A percentile compares a stretch with the other conserved stretches of the same genome.
phyloP scores from a whole-genome alignment of 176 grass and related monocot species.

The Olyra latifolia region DNA sequence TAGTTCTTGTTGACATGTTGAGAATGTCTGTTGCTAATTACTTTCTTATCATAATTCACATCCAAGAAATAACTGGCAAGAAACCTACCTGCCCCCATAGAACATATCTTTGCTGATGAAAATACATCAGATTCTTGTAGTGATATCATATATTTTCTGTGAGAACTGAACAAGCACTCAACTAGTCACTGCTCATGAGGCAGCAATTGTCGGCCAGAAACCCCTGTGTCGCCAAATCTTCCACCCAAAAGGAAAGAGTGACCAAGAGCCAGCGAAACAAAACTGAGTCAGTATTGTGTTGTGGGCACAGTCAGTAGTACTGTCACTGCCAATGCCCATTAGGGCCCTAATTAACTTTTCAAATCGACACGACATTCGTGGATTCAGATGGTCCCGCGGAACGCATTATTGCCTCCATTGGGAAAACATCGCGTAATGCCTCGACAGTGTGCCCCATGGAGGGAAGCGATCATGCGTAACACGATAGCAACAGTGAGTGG shows the following conservation, averaged over 20 bases:
- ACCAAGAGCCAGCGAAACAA: neutral
- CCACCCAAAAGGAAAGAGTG: neutral
- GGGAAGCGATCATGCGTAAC: neutral
- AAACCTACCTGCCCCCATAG: neutral
- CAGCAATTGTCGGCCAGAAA: too few species aligned
- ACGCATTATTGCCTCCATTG: neutral
- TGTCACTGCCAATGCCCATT: neutral
- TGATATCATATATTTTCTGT: too few species aligned
- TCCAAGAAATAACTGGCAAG: constrained; percentile 9
- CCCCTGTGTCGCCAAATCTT: neutral
- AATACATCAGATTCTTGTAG: too few species aligned
- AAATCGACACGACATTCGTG: neutral
- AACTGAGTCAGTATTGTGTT: neutral
- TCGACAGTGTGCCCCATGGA: neutral
- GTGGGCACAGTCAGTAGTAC: neutral
- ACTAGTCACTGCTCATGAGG: too few species aligned
- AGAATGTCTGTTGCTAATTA: neutral
- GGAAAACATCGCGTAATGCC: neutral
- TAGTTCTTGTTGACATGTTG: neutral
- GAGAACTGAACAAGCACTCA: too few species aligned
- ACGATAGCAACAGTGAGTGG: neutral
- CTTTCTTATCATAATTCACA: neutral
- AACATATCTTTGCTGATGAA: neutral
- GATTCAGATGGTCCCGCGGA: constrained; percentile 2
- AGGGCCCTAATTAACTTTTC: neutral